Conservation (phyloP, 106 monocot genomes). For the Apostasia shenzhenica region DNA sequence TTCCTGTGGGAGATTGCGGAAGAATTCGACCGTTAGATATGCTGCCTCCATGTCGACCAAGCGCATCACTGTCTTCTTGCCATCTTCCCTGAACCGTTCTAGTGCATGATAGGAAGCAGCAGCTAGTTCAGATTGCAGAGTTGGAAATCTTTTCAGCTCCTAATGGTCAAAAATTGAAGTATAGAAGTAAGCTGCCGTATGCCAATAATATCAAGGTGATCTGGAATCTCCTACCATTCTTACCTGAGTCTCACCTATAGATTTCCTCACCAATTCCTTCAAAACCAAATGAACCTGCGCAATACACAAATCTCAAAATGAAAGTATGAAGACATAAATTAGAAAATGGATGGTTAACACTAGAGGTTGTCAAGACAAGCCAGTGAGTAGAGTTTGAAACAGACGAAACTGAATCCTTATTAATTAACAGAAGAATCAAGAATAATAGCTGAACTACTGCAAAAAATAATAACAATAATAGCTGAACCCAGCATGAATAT, state of each 20-base stretch:
- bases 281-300: slow-evolving; percentile 55
- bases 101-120: slow-evolving; percentile 44
- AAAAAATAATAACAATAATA: no score
- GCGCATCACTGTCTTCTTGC: slow-evolving; percentile 48
- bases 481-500: no score
- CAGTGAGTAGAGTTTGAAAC: no score
- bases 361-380: no score
- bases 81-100: slow-evolving; percentile 51
- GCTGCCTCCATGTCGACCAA: slow-evolving; percentile 73
- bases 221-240: not conserved
- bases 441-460: no score
- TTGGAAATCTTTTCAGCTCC: slow-evolving; percentile 60
- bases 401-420: no score
- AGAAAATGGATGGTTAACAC: not conserved
- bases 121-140: slow-evolving; percentile 55
- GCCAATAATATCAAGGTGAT: not conserved
- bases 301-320: not conserved
- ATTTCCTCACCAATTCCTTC: slow-evolving; percentile 57
- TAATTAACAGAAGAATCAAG: no score
- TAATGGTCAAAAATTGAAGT: not conserved
- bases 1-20: slow-evolving; percentile 63
- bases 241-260: slow-evolving; percentile 62
- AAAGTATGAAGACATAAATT: not conserved
- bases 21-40: slow-evolving; percentile 67
- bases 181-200: not conserved